These are phyloP conservation scores for Chenopodium suecicum DNA, from an alignment of 148 eudicot species.

Conservation along the genomic window DNA sequence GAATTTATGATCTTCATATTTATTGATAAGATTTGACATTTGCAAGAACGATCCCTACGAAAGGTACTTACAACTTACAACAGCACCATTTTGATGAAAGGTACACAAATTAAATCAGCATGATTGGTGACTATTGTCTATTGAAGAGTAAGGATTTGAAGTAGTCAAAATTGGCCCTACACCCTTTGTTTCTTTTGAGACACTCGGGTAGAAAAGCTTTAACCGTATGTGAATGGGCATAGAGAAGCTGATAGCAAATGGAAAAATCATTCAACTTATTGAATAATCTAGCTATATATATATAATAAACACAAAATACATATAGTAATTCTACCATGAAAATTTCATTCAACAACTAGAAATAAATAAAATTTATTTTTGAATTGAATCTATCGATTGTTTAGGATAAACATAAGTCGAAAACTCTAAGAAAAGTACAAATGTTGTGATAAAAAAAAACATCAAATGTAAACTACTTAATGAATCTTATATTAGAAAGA, in stretches of 20 bases:
- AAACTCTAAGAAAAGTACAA: no score
- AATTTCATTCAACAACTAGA: not conserved
- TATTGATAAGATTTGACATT: not conserved
- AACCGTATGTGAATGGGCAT: not conserved
- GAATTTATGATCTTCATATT: not conserved
- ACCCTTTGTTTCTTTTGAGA: not conserved
- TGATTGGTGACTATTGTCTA: not conserved
- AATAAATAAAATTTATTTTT: no score
- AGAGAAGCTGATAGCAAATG: not conserved
- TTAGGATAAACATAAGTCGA: not conserved
- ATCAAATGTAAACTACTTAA: no score
- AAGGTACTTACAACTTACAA: constrained; percentile 7
- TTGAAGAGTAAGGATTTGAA: not conserved
- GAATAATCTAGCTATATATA: no score
- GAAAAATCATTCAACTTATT: no score
- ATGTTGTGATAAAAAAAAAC: no score
- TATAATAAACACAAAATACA: no score
- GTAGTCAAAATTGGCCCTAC: not conserved
- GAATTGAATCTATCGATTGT: no score
- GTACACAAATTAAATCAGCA: not conserved
- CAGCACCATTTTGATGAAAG: not conserved
- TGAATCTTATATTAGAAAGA: no score
- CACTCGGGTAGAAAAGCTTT: not conserved
- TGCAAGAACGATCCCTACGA: not conserved
- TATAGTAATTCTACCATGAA: no score